These are phyloP conservation scores for Aspergillus sergii DNA, from an alignment of 2,329 filamentous ascomycete species.

Conservation along the genomic window DNA sequence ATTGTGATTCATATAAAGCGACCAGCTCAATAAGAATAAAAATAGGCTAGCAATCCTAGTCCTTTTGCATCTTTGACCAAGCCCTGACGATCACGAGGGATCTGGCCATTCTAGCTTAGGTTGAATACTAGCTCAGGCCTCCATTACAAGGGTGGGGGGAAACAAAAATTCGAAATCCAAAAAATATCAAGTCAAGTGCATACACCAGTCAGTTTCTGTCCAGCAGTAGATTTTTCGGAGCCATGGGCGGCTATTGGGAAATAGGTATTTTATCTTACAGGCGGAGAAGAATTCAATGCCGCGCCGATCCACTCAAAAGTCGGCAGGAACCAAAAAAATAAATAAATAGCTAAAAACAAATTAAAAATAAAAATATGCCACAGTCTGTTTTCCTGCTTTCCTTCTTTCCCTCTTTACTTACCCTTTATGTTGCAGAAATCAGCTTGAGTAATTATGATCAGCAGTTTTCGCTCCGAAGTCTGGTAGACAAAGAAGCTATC, in stretches of 20 bases:
- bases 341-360: too few species aligned
- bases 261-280: conserved; percentile 15
- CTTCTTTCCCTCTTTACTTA: too few species aligned
- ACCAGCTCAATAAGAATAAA: neutral
- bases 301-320: neutral
- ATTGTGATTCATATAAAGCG: neutral
- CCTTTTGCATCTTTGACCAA: neutral
- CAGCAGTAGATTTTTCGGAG: conserved; percentile 15
- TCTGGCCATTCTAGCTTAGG: neutral
- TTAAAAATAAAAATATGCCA: too few species aligned
- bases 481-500: neutral
- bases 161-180: neutral
- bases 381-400: neutral
- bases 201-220: conserved; percentile 11
- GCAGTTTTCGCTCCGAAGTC: neutral
- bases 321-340: too few species aligned
- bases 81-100: conserved; percentile 13
- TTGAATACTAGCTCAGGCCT: neutral
- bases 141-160: neutral
- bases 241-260: conserved; percentile 23
- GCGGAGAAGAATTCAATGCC: neutral
- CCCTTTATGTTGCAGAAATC: neutral
- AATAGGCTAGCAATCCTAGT: neutral
- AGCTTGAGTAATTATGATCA: neutral
- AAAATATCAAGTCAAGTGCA: neutral